A percentile compares a stretch with the other conserved stretches of the same genome.
Conservation (phyloP, 495 filamentous ascomycete genomes). For the Glonium stellatum region DNA sequence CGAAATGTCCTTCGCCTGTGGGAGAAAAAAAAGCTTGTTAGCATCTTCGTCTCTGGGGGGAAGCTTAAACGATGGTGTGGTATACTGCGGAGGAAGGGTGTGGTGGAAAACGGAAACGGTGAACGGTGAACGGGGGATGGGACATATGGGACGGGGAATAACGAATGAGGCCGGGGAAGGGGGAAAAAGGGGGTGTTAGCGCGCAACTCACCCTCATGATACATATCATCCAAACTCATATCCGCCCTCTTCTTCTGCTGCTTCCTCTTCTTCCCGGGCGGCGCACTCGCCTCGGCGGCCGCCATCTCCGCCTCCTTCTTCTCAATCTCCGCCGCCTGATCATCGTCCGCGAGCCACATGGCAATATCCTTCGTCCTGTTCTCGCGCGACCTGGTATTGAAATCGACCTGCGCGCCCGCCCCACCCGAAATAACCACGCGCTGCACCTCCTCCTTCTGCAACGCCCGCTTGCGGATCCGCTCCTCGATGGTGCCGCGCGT, state of each 20-base stretch:
- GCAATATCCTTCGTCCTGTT: slow-evolving; percentile 94
- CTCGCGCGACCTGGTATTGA: slow-evolving; percentile 82
- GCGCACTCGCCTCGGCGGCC: slow-evolving; percentile 47
- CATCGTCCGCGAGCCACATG: slow-evolving; percentile 93
- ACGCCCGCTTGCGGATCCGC: slow-evolving; percentile 91
- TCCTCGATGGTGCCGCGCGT: slow-evolving; percentile 97
- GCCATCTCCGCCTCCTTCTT: slow-evolving; percentile 77
- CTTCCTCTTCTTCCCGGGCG: slow-evolving; percentile 59
- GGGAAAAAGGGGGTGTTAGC: not conserved
- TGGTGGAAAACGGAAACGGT: too few species aligned
- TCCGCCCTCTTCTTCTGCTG: slow-evolving; percentile 43
- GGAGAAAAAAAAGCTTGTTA: too few species aligned
- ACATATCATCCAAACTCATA: slow-evolving; percentile 90
- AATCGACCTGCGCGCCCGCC: slow-evolving; percentile 76
- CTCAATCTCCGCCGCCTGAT: slow-evolving; percentile 86
- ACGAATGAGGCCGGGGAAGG: too few species aligned
- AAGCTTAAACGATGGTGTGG: not conserved
- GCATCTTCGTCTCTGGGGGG: slow-evolving; percentile 7
- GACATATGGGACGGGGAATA: too few species aligned
- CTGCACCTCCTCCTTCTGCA: slow-evolving; percentile 99
- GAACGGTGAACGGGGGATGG: too few species aligned
- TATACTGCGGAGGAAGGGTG: too few species aligned
- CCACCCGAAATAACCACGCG: slow-evolving; percentile 95
- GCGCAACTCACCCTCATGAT: slow-evolving; percentile 84
- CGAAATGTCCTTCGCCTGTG: slow-evolving; percentile 86